These are phyloP conservation scores for Leccinellum rugosiceps DNA, from an alignment of 768 basidiomycete species.

Conservation along the genomic window DNA sequence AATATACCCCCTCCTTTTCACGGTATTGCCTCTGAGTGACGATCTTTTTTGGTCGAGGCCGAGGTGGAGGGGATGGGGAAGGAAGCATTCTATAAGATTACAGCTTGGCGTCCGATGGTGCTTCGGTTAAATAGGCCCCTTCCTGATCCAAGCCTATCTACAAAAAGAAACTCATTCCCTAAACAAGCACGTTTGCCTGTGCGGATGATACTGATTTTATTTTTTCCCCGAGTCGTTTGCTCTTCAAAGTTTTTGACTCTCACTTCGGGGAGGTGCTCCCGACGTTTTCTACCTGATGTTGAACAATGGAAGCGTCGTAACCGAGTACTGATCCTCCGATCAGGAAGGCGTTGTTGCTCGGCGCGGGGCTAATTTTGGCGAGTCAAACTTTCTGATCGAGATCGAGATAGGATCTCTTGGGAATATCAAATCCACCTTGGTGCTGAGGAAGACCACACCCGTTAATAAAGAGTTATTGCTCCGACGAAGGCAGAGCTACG, in stretches of 20 bases:
- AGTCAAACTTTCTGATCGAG: not conserved
- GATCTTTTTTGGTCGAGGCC: slow-evolving; percentile 10
- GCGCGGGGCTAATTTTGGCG: not conserved
- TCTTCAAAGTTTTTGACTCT: no score
- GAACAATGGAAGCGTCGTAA: not conserved
- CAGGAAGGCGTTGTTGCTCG: not conserved
- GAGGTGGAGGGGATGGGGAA: not conserved
- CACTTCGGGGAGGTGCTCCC: not conserved
- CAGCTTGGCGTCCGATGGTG: not conserved
- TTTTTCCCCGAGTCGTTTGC: no score
- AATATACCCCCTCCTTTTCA: slow-evolving; percentile 17
- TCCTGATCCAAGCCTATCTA: not conserved
- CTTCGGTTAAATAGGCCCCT: not conserved
- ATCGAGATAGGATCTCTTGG: not conserved
- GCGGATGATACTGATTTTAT: not conserved
- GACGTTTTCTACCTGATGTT: not conserved
- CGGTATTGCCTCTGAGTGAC: slow-evolving; percentile 21
- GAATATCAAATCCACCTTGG: no score
- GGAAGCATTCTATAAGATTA: not conserved
- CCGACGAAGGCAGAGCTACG: no score
- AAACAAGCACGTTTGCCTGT: not conserved
- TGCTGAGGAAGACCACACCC: no score
- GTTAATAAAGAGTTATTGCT: no score
- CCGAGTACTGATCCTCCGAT: not conserved
- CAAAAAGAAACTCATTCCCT: not conserved